Evolutionary conservation across 768 basidiomycete genomes (phyloP), one percentile per base, ranked within the genome.

Genomic region (Rubroboletus pulcherrimus): DNA sequence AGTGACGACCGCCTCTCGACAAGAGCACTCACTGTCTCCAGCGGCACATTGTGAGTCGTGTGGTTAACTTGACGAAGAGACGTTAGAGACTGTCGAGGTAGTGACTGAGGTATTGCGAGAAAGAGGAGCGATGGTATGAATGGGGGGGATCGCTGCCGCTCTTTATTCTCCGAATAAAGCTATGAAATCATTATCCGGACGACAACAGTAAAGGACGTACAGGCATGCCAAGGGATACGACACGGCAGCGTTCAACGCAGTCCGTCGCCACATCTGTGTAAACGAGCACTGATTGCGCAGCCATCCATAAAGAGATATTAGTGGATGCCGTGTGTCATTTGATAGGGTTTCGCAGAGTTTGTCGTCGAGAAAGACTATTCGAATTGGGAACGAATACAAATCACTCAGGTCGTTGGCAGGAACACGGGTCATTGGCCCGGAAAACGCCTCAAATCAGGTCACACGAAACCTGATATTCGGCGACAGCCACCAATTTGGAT

Each of bases 11-110:
- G 19, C 31, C 3, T 15, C 10, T 5, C 19, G 39, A 26, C 11
- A 6, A 21, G 21, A 11, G 21, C 5, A 75, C 80, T 69, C 62
- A 84, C 82, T 77, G 80, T 72, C 82, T 79, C 64, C 71, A 75
- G 63, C 73, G 74, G 69, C 82, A 84, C 82, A 84, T 83, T 15
- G 34, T 69, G 49, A 37, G 11, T 55, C 33, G 49, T 43, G 54
- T 43, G 35, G 26, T 31, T 5, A 41, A 38, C 15, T 30, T 39
- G 30, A 39, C 14, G 45, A 42, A 43, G 52, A 41, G n/a, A 39
- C 33, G 44, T 2, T 50, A 34, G 39, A 44, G 35, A 35, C 9
- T 45, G 52, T 54, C 38, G 51, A 56, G 52, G 42, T 52, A 46
- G 58, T 24, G 49, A 43, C n/a, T 35, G 56, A 29, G 53, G 12